A percentile compares a stretch with the other conserved stretches of the same genome.
phyloP scores from a whole-genome alignment of 2,329 filamentous ascomycete species.

The Nemania abortiva region DNA sequence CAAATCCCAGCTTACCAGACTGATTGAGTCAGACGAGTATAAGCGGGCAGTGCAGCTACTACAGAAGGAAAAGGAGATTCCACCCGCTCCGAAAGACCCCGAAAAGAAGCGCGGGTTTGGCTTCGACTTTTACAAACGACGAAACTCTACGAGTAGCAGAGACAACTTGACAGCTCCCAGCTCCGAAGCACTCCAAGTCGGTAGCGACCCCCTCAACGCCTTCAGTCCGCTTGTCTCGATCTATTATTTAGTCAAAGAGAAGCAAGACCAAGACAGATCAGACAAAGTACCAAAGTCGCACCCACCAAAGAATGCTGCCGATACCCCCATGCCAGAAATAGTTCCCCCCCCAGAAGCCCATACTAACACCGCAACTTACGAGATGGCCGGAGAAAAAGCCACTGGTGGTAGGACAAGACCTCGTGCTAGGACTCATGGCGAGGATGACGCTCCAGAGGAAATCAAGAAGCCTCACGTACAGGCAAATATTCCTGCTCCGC shows the following conservation, averaged over 20 bases:
- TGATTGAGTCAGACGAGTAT: conserved; percentile 95
- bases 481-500: conserved; percentile 61
- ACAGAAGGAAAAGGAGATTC: conserved; percentile 73
- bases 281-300: conserved; percentile 52
- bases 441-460: conserved; percentile 85
- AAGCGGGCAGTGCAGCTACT: conserved; percentile 82
- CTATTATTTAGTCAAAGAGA: conserved; percentile 96
- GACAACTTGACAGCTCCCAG: conserved; percentile 90
- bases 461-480: conserved; percentile 73
- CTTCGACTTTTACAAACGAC: conserved; percentile 96
- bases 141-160: conserved; percentile 88
- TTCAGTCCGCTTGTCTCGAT: conserved; percentile 93
- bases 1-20: conserved; percentile 80
- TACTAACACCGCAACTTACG: conserved; percentile 86
- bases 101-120: conserved; percentile 89
- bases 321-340: conserved; percentile 75
- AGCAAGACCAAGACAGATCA: conserved; percentile 80
- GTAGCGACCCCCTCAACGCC: conserved; percentile 89
- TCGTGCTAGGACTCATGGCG: conserved; percentile 90
- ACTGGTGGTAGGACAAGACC: conserved; percentile 86
- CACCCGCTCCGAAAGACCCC: conserved; percentile 68
- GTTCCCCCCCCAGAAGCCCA: conserved; percentile 86
- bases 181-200: conserved; percentile 83
- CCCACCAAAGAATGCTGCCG: conserved; percentile 56
- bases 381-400: conserved; percentile 89